phyloP scores from a whole-genome alignment of 164 flowering plant genomes.

The Paratinospora sagittata region DNA sequence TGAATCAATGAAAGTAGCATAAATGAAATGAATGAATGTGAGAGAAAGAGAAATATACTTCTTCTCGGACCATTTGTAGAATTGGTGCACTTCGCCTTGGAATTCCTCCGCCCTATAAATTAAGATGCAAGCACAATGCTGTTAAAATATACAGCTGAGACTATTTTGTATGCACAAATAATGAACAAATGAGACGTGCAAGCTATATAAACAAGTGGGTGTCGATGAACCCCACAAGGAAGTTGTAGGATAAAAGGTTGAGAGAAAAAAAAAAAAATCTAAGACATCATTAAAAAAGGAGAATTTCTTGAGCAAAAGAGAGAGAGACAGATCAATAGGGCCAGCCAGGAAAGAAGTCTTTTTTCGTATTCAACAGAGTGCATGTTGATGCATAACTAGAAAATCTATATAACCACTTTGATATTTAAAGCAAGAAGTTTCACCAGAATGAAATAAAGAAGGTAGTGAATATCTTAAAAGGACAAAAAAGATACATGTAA shows the following conservation, averaged over 20 bases:
- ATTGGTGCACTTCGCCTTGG: conserved; percentile 84
- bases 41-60: conserved; percentile 41
- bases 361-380: no score
- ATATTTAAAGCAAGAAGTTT: no score
- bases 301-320: no score
- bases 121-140: conserved; percentile 1
- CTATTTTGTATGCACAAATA: neutral
- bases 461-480: no score
- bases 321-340: no score
- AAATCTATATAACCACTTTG: no score
- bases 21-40: conserved; percentile 3
- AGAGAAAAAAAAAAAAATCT: neutral
- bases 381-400: no score
- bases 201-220: neutral
- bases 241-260: neutral
- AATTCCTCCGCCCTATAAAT: conserved; percentile 82
- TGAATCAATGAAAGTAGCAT: neutral
- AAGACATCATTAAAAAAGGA: neutral
- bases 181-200: neutral
- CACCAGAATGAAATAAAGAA: no score
- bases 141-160: conserved; percentile 8
- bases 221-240: neutral
- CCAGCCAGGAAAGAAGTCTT: no score
- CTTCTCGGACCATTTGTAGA: conserved; percentile 77
- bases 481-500: no score